phyloP scores from a whole-genome alignment of 2,329 filamentous ascomycete species.

The Nakataea oryzae region DNA sequence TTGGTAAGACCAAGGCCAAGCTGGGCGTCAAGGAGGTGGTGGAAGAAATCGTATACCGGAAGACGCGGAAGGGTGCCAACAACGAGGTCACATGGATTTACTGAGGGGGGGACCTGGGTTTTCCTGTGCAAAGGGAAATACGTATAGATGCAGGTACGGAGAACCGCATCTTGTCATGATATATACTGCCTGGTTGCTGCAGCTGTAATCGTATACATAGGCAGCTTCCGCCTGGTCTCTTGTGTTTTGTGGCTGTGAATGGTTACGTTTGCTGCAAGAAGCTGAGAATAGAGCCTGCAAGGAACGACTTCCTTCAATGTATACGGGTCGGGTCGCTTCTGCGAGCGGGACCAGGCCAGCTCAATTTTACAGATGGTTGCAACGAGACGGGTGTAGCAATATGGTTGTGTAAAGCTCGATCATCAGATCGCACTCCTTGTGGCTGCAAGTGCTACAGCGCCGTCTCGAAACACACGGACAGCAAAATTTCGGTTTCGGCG shows the following conservation, averaged over 20 bases:
- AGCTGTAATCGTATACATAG: neutral
- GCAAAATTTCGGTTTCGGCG: neutral
- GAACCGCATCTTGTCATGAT: neutral
- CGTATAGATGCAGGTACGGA: neutral
- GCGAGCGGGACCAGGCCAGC: no score
- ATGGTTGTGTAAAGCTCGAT: neutral
- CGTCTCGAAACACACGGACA: no score
- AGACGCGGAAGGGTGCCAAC: constrained; percentile 29
- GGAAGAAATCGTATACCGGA: constrained; percentile 55
- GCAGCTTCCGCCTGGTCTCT: no score
- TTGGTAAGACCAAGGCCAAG: constrained; percentile 48
- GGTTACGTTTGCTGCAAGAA: neutral
- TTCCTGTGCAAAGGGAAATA: neutral
- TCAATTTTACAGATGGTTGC: no score
- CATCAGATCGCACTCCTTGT: neutral
- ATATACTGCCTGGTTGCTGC: neutral
- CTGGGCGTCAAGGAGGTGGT: constrained; percentile 62
- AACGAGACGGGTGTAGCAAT: no score
- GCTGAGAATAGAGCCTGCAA: no score
- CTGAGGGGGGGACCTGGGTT: neutral
- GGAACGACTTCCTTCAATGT: no score
- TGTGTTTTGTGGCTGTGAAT: neutral
- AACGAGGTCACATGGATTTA: constrained; percentile 19
- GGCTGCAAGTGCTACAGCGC: no score
- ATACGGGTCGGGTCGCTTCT: no score